Base-by-base conservation (phyloP, 2,329 filamentous ascomycete genomes). In the Arthrobotrys entomopaga region DNA sequence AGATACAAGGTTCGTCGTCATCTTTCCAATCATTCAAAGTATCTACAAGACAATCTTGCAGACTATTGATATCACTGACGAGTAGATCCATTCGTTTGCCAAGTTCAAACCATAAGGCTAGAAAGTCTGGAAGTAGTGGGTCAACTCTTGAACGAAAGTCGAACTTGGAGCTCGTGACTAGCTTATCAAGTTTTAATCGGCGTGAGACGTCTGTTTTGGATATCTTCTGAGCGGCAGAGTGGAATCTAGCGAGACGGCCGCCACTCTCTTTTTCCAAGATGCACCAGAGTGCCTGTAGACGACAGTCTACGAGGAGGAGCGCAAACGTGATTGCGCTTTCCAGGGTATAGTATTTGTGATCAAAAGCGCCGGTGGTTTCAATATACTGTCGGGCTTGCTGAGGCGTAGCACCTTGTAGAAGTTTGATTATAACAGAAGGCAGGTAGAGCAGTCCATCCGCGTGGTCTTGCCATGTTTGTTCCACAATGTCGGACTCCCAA, bases 41-140 rank as follows among this genome's bases (percentile, higher is more conserved):
- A 15, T 69, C 49, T 3, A n/a, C 40, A 4, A 61, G 11, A 13
- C 13, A 54, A 13, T 52, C 5, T 2, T 54, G 7, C 2, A 69
- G 22, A 7, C 5, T 15, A 15, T 49, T 38, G 7, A 48, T 38
- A n/a, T 38, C 40, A 29, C 56, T 42, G 13, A 69, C 29, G 29
- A 34, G 15, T 16, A 69, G 13, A 43, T 69, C 65, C 6, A 29
- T 52, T 24, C 65, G 29, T 20, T 61, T 53, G 3, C 65, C 65
- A 7, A 69, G n/a, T 40, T 69, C 65, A 54, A 69, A 69, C 65
- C 65, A 69, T n/a, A 69, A 15, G 3, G 56, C 65, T 7, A 61
- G 38, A 20, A 69, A 69, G n/a, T 69, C 53, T 1, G 24, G 15
- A 10, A 52, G 19, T 26, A 38, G 1, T 1, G 26, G 53, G 15